These are phyloP conservation scores for Trichoderma atrobrunneum DNA, from an alignment of 2,329 filamentous ascomycete species.

Conservation along the genomic window DNA sequence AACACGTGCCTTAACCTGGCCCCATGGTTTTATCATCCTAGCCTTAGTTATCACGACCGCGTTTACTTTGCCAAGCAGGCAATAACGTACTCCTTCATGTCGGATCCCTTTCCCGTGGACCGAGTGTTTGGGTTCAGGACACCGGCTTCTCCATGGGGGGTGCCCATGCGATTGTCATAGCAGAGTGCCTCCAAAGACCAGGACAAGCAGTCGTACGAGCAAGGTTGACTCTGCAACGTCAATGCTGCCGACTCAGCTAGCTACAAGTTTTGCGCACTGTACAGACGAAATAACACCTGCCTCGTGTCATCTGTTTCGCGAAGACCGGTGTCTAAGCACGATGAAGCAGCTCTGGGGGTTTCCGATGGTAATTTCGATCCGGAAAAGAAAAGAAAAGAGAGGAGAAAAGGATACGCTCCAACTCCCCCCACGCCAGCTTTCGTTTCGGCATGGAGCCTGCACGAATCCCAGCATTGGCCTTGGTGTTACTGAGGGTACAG, in stretches of 20 bases:
- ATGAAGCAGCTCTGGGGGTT: background rate
- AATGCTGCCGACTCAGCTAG: background rate
- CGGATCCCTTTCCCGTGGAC: constrained; percentile 4
- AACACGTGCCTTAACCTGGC: background rate
- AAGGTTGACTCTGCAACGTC: background rate
- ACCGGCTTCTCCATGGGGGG: background rate
- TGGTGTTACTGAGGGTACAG: background rate
- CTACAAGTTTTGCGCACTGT: background rate
- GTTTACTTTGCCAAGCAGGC: background rate
- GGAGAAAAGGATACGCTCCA: background rate
- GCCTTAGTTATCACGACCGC: background rate
- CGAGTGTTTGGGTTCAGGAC: constrained; percentile 1
- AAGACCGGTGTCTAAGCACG: background rate
- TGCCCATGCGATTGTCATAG: too few relatives aligned
- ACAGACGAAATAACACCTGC: background rate
- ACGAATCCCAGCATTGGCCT: background rate
- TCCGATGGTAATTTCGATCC: background rate
- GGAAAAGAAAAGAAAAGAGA: background rate
- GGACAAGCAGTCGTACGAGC: background rate
- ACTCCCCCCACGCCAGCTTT: background rate
- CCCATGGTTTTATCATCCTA: background rate
- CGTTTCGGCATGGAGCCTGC: background rate
- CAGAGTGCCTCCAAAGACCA: background rate
- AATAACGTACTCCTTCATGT: background rate
- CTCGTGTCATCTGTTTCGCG: background rate